Percentiles rank a stretch among this genome's conserved stretches.
phyloP scores from a whole-genome alignment of 2,329 filamentous ascomycete species.

The Colletotrichum tanaceti region DNA sequence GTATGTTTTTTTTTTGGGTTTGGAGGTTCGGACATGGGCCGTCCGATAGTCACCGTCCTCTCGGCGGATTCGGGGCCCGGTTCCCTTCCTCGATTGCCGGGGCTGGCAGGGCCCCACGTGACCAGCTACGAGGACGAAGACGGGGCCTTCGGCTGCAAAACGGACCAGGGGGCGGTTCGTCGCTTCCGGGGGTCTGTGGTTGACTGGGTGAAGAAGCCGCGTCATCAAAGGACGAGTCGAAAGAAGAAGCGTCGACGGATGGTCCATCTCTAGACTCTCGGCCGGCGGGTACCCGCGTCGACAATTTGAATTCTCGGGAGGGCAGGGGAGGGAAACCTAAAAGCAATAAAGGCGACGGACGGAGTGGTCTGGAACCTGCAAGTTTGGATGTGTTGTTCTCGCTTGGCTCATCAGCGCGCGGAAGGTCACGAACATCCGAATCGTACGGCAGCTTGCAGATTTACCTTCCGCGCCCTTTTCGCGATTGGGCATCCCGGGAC shows the following conservation, averaged over 20 bases:
- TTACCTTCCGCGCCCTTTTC: background rate
- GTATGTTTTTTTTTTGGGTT: too few species aligned
- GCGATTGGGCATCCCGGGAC: background rate
- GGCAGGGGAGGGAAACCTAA: background rate
- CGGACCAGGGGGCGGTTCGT: background rate
- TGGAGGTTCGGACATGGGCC: background rate
- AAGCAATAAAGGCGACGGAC: background rate
- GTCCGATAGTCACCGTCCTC: background rate
- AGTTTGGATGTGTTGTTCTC: background rate
- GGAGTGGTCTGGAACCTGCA: background rate
- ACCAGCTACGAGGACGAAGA: background rate
- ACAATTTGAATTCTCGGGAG: background rate
- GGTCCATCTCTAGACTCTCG: too few species aligned
- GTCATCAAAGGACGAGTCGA: background rate
- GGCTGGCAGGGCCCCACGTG: background rate
- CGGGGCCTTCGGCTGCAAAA: too few species aligned
- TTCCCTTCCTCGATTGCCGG: background rate
- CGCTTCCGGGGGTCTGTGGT: background rate
- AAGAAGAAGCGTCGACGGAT: background rate
- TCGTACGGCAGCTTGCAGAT: background rate
- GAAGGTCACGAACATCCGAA: background rate
- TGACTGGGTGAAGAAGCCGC: background rate
- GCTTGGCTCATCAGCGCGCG: background rate
- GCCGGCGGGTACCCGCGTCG: background rate
- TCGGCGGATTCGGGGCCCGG: background rate